These are phyloP conservation scores for Paraconiothyrium brasiliense DNA, from an alignment of 2,329 filamentous ascomycete species.

Conservation along the genomic window DNA sequence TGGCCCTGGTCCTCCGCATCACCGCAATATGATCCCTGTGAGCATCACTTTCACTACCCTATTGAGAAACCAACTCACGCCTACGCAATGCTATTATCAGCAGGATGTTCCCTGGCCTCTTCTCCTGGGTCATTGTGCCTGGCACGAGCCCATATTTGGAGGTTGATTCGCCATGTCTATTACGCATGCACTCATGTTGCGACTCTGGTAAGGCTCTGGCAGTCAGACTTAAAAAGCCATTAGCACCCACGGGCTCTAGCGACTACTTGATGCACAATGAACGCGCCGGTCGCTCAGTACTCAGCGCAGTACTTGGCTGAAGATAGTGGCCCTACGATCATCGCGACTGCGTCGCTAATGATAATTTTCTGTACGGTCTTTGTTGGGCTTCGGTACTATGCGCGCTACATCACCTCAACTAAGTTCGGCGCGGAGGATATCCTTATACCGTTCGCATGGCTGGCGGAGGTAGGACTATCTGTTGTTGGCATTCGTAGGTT, in stretches of 20 bases:
- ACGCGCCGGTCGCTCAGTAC: neutral
- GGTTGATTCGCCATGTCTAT: neutral
- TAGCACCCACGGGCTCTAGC: slow-evolving; percentile 3
- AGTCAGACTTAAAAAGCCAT: slow-evolving; percentile 14
- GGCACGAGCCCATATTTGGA: slow-evolving; percentile 4
- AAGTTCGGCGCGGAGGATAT: slow-evolving; percentile 26
- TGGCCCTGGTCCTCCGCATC: neutral
- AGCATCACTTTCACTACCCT: slow-evolving; percentile 1
- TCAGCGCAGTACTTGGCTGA: slow-evolving; percentile 26
- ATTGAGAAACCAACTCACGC: neutral
- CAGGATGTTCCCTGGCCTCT: slow-evolving; percentile 8
- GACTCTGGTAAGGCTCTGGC: slow-evolving; percentile 8
- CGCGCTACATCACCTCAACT: slow-evolving; percentile 22
- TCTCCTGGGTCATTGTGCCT: neutral
- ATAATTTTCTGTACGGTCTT: slow-evolving; percentile 28
- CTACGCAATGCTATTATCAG: slow-evolving; percentile 11
- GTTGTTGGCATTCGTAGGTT: slow-evolving; percentile 31
- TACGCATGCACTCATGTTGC: neutral
- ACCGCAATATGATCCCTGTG: slow-evolving; percentile 1
- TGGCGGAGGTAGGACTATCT: slow-evolving; percentile 29
- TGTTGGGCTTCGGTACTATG: slow-evolving; percentile 28
- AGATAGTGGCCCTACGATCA: slow-evolving; percentile 25
- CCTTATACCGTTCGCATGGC: slow-evolving; percentile 26
- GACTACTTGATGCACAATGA: slow-evolving; percentile 9
- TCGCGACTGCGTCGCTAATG: slow-evolving; percentile 24